Base-by-base conservation (phyloP, 169 alveolate species). In the Pseudocohnilembus persalinus region DNA sequence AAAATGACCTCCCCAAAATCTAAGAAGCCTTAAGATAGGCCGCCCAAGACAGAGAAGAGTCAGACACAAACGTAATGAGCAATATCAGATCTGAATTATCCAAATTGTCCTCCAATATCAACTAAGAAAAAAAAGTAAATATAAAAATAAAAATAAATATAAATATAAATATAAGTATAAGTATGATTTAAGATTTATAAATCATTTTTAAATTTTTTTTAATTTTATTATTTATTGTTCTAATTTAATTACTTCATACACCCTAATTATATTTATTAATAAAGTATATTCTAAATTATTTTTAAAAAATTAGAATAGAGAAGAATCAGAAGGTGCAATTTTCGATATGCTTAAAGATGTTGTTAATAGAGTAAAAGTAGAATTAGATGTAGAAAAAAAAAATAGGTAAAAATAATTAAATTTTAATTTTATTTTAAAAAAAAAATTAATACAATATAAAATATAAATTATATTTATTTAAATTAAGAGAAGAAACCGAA, bases 351-450 rank as follows among this genome's bases (percentile, higher is more conserved):
- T 92, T 16, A 92, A 88, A 74, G 88, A 91, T 73, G 89, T 92
- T 82, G 91, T 92, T 29, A 88, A 88, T 76, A 89, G 90, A 87
- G 91, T 92, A 82, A 92, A 85, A 81, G 85, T 84, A 30, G 95
- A 92, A 88, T 83, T 92, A 73, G 93, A 92, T 77, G 82, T 89
- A 84, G 95, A 92, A 89, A 92, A 92, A 88, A 92, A 85, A 81
- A 79, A 85, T 30, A 86, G 90, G 90, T 79, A 49, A 34, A 27
- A 0, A 25, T 79, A 15, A 27, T 32, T 15, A 49, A 11, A 49
- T 49, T 49, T 11, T 11, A 11, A 49, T 11, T 35, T 24, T 31
- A 31, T 77, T 77, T 25, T 30, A n/a, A n/a, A n/a, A n/a, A n/a
- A n/a, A n/a, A n/a, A n/a, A n/a, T n/a, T 81, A 64, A 80, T 4